Evolutionary conservation across 2,329 filamentous ascomycete species (phyloP).

Genomic region (Hypomyces perniciosus): DNA sequence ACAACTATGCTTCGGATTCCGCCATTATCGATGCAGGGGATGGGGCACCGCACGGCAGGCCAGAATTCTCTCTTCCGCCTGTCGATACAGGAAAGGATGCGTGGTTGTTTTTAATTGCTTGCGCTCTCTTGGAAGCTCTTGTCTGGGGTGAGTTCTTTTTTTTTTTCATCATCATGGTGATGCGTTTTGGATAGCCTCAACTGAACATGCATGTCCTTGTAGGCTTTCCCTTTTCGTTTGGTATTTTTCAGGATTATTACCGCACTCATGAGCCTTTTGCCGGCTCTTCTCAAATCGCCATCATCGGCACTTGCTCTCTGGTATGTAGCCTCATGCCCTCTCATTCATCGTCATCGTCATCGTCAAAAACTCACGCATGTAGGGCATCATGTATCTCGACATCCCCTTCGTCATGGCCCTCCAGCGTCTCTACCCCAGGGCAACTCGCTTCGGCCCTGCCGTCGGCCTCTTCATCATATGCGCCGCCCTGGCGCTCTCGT

Average conservation of each 20-base stretch:
- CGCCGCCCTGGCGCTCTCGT: constrained; percentile 44
- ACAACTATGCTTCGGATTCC: neutral
- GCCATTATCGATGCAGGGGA: neutral
- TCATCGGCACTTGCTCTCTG: constrained; percentile 60
- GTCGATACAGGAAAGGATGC: constrained; percentile 29
- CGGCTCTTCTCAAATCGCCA: constrained; percentile 47
- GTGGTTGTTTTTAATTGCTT: constrained; percentile 28
- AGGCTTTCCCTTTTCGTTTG: constrained; percentile 65
- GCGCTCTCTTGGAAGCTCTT: constrained; percentile 28
- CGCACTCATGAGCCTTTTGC: constrained; percentile 52
- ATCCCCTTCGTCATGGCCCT: constrained; percentile 43
- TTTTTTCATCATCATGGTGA: neutral
- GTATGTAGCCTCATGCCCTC: constrained; percentile 22
- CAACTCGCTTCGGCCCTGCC: constrained; percentile 37
- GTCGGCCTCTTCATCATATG: constrained; percentile 46
- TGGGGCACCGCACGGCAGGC: constrained; percentile 1
- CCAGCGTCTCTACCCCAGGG: constrained; percentile 36
- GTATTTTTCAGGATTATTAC: constrained; percentile 67
- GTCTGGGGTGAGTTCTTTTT: constrained; percentile 25
- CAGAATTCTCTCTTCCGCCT: constrained; percentile 21
- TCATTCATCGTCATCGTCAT: neutral
- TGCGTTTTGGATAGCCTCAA: neutral
- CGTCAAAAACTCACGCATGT: neutral
- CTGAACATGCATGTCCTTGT: accelerated
- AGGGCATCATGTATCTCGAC: constrained; percentile 52